phyloP scores from a whole-genome alignment of 163 green algal genomes.

The Prototheca stagnorum region DNA sequence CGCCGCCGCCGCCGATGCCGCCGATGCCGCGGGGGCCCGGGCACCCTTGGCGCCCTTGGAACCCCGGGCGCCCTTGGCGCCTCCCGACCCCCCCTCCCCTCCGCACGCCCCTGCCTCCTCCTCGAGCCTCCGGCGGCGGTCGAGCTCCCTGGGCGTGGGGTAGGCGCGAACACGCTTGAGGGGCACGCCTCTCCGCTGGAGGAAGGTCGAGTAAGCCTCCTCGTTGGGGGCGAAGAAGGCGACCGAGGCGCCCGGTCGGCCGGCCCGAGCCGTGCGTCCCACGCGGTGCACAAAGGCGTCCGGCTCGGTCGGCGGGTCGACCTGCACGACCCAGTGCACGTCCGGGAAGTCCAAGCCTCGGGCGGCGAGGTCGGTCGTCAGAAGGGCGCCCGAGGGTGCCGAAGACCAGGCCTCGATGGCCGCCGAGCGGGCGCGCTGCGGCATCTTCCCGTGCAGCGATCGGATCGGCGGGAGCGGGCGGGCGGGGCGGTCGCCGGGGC shows the following conservation, averaged over 20 bases:
- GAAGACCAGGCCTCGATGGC: slow-evolving; percentile 40
- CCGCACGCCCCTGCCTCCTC: too few species aligned
- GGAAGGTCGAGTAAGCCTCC: slow-evolving; percentile 50
- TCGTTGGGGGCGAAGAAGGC: slow-evolving; percentile 42
- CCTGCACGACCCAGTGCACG: slow-evolving; percentile 83
- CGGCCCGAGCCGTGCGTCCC: slow-evolving; percentile 66
- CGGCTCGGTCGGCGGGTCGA: slow-evolving; percentile 64
- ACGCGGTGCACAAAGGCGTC: slow-evolving; percentile 62
- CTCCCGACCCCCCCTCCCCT: too few species aligned
- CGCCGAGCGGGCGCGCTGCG: slow-evolving; percentile 56
- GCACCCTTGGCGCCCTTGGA: too few species aligned
- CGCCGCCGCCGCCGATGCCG: too few species aligned
- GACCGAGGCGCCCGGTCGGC: slow-evolving; percentile 37
- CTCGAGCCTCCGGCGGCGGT: too few species aligned
- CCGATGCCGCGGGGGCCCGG: too few species aligned
- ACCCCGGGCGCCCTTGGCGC: too few species aligned
- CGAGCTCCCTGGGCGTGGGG: too few species aligned
- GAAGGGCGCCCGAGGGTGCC: slow-evolving; percentile 39
- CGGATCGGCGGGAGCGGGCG: slow-evolving; percentile 6
- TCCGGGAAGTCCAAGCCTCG: slow-evolving; percentile 86
- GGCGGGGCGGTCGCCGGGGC: too few species aligned
- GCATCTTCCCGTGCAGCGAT: slow-evolving; percentile 78
- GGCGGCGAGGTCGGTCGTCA: slow-evolving; percentile 85
- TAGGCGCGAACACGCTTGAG: not conserved
- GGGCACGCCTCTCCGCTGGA: slow-evolving; percentile 36